Base-by-base conservation (phyloP, 1,284 basidiomycete genomes). In the Fomes fomentarius region DNA sequence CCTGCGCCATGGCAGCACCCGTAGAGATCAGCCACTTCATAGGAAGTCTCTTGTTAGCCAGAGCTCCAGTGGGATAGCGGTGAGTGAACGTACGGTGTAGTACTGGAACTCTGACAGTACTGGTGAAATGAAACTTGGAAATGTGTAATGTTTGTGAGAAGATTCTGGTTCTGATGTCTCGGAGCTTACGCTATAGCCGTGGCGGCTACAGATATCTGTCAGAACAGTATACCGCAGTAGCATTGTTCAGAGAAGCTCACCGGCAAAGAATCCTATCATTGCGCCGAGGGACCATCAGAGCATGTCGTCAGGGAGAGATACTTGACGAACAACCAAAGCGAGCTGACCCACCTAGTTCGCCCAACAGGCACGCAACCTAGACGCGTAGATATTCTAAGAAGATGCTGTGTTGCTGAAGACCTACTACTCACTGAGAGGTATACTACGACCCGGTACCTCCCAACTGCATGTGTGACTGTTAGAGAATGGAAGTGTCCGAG, bases 171-270 rank as follows among this genome's bases (percentile, higher is more conserved):
- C n/a, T n/a, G n/a, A n/a, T n/a, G n/a, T n/a, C n/a, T n/a, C n/a
- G n/a, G n/a, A n/a, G 44, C 50, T 37, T 11, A 52, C 50, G 50
- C 50, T n/a, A 47, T 41, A n/a, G 44, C 50, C 4, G 50, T 41
- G 15, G 40, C 37, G 24, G 44, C 50, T 47, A 37, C 15, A 9
- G 35, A 37, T n/a, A n/a, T 4, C 14, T 14, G 35, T 37, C 35
- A 37, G 15, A n/a, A n/a, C n/a, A n/a, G n/a, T n/a, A n/a, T n/a
- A n/a, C n/a, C n/a, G n/a, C n/a, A n/a, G n/a, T n/a, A n/a, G n/a
- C n/a, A n/a, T n/a, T n/a, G n/a, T n/a, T n/a, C n/a, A n/a, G n/a
- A n/a, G n/a, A n/a, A n/a, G 19, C 39, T 40, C 12, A 40, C 39
- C 9, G 7, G 39, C 9, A 11, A 40, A 40, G 21, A 25, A 40